Percentiles rank a stretch among this genome's conserved stretches.
phyloP scores from a whole-genome alignment of 495 filamentous ascomycete genomes.

The Neurospora sp. region DNA sequence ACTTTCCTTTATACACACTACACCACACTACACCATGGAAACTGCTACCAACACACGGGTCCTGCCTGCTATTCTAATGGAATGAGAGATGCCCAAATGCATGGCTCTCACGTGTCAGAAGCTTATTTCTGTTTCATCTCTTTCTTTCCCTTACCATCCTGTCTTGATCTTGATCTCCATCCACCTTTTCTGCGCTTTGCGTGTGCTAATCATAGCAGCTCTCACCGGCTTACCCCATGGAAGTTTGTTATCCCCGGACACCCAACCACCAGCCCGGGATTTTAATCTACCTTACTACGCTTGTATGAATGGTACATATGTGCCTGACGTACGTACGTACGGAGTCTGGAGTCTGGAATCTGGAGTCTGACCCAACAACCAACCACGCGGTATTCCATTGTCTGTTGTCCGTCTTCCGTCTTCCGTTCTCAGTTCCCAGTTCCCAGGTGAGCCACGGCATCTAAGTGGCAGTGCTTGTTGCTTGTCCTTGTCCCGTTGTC shows the following conservation, averaged over 20 bases:
- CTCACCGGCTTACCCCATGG: neutral
- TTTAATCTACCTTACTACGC: neutral
- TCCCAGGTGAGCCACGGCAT: neutral
- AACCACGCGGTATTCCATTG: neutral
- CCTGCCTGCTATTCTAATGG: neutral
- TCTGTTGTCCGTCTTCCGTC: neutral
- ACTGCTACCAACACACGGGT: neutral
- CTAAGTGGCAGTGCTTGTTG: neutral
- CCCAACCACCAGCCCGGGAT: neutral
- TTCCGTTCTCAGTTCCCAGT: neutral
- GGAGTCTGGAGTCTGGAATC: neutral
- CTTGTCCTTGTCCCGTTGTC: neutral
- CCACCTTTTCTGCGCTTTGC: neutral
- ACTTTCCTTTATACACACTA: too few relatives aligned
- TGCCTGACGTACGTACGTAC: neutral
- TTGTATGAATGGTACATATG: neutral
- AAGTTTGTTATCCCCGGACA: neutral
- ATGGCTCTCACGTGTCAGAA: neutral
- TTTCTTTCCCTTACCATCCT: neutral
- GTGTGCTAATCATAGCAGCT: neutral
- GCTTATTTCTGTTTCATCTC: neutral
- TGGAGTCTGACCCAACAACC: neutral
- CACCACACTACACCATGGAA: too few relatives aligned
- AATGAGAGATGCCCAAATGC: neutral
- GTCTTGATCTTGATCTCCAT: neutral